These are phyloP conservation scores for Paralagenidium karlingii DNA, from an alignment of 352 stramenopile species.

Conservation along the genomic window DNA sequence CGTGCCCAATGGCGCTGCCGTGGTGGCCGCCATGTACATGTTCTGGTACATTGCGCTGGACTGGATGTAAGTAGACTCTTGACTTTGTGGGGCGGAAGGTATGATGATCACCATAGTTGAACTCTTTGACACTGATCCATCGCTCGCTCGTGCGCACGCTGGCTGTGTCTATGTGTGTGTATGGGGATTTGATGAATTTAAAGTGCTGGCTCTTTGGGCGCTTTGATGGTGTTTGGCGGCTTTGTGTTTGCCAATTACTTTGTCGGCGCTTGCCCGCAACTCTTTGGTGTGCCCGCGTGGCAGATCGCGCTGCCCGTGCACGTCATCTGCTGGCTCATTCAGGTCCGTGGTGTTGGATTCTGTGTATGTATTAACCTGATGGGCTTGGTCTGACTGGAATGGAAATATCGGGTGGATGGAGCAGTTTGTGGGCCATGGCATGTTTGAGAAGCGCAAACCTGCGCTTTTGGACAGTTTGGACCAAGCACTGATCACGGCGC, in stretches of 20 bases:
- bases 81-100: too few species aligned
- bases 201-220: conserved; percentile 35
- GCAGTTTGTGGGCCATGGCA: conserved; percentile 74
- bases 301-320: conserved; percentile 42
- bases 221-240: conserved; percentile 26
- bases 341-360: conserved; percentile 11
- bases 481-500: conserved; percentile 65
- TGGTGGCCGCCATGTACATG: conserved; percentile 51
- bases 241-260: conserved; percentile 56
- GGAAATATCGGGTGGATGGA: not conserved
- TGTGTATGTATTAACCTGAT: too few species aligned
- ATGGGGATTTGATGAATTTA: not conserved
- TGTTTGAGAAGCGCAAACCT: conserved; percentile 77
- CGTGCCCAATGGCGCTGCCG: conserved; percentile 40
- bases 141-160: not conserved
- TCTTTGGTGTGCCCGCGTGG: conserved; percentile 28
- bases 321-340: conserved; percentile 48
- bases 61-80: conserved; percentile 13
- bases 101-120: conserved; percentile 1
- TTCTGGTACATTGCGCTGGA: conserved; percentile 69
- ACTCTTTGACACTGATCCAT: not conserved
- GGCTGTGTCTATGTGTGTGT: not conserved
- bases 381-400: too few species aligned
- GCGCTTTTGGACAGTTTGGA: conserved; percentile 78
- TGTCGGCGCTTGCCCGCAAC: conserved; percentile 14